Evolutionary conservation across 148 eudicot species (phyloP).

Genomic region (Persicaria tinctoria): DNA sequence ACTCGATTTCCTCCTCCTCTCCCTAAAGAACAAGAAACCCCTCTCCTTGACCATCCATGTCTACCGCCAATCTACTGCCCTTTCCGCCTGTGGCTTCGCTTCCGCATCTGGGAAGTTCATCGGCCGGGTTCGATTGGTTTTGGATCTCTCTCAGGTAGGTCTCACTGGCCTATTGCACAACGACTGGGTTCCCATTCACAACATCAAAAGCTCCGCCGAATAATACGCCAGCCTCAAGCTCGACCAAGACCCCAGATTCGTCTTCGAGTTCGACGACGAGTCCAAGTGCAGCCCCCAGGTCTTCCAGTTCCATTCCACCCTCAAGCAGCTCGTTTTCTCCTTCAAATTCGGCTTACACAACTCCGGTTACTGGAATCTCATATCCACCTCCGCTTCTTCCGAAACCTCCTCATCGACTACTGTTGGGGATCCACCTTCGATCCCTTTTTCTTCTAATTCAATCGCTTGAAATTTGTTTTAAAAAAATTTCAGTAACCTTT

Average conservation of each 20-base stretch:
- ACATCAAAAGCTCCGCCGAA: constrained; percentile 12
- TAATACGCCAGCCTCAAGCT: constrained; percentile 54
- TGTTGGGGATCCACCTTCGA: too few species aligned
- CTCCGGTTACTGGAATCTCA: constrained; percentile 40
- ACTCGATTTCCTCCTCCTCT: constrained; percentile 22
- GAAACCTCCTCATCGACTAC: neutral
- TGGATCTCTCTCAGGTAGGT: constrained; percentile 40
- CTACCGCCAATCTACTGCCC: neutral
- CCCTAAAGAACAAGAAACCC: neutral
- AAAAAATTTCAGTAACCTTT: too few species aligned
- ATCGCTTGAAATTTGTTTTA: too few species aligned
- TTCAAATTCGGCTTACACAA: constrained; percentile 73
- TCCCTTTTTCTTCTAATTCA: too few species aligned
- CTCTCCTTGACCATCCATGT: constrained; percentile 34
- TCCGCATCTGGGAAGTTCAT: constrained; percentile 34
- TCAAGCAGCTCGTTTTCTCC: constrained; percentile 77
- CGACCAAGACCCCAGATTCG: constrained; percentile 85
- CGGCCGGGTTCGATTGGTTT: constrained; percentile 39
- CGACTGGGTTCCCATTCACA: constrained; percentile 64
- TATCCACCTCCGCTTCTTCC: constrained; percentile 43
- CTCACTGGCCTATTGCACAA: constrained; percentile 37
- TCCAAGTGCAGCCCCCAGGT: constrained; percentile 96
- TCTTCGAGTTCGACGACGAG: constrained; percentile 74
- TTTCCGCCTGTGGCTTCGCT: constrained; percentile 27
- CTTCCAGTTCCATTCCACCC: constrained; percentile 75